Evolutionary conservation across 2,329 filamentous ascomycete genomes (phyloP).

Genomic region (Sclerotinia borealis): DNA sequence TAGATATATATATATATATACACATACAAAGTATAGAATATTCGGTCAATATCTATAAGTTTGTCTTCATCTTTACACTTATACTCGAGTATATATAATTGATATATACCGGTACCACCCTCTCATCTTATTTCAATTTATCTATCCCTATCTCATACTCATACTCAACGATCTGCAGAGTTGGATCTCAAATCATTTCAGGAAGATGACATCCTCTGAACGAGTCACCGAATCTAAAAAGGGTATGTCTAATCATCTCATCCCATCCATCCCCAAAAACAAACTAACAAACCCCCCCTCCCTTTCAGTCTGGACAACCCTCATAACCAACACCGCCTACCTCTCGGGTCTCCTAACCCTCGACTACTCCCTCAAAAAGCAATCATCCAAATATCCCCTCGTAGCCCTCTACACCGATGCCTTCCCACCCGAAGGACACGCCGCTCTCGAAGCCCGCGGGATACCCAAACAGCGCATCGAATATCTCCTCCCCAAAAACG

Average conservation of each 20-base stretch:
- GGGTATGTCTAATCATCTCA: conserved; percentile 19
- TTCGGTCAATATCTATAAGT: too few species aligned
- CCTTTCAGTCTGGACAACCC: conserved; percentile 71
- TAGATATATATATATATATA: too few species aligned
- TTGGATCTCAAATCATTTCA: neutral
- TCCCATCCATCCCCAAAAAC: neutral
- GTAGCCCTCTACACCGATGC: conserved; percentile 77
- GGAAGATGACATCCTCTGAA: conserved; percentile 13
- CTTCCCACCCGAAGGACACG: conserved; percentile 62
- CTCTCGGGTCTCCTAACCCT: conserved; percentile 78
- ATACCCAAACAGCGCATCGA: conserved; percentile 66
- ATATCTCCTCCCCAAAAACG: conserved; percentile 62
- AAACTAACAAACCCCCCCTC: conserved; percentile 10
- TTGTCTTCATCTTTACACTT: too few species aligned
- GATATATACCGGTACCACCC: too few species aligned
- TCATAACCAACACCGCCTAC: conserved; percentile 81
- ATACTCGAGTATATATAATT: too few species aligned
- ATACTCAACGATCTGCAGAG: neutral
- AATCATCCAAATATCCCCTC: conserved; percentile 65
- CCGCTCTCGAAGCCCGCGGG: conserved; percentile 60
- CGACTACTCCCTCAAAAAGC: conserved; percentile 64
- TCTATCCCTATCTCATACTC: neutral
- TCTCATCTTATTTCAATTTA: neutral
- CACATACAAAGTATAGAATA: too few species aligned
- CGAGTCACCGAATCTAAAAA: conserved; percentile 29